Base-by-base conservation (phyloP, 2,329 filamentous ascomycete genomes). In the Lecanicillium sp. region DNA sequence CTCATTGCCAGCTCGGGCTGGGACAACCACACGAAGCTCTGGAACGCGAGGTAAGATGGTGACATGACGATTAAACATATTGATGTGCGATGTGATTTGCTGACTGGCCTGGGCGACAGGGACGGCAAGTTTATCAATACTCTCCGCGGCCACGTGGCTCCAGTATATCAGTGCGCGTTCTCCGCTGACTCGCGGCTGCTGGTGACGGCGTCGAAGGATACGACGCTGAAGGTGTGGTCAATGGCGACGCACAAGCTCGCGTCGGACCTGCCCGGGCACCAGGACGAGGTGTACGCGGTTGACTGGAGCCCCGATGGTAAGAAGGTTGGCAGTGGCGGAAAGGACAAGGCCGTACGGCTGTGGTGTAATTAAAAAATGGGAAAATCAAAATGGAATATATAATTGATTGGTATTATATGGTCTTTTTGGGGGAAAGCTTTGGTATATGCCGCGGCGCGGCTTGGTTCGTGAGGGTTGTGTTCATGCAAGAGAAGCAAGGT, bases 301-400 rank as follows among this genome's bases (percentile, higher is more conserved):
- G 91, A 97, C 64, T 97, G 91, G 93, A 90, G 87, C 57, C 85
- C 89, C 0, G 90, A 96, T 63, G 93, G 93, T 8, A 79, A 88
- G 57, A 83, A 84, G 57, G 90, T 97, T 14, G 90, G 84, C 15
- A 95, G 90, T 64, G 93, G 90, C 47, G 93, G 93, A 9, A 91
- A 91, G 63, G 93, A 98, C 66, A 96, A 95, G 65, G 81, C 81
- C 2, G 79, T 86, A 17, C 71, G 81, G 55, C 65, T 84, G 35
- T 86, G 82, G 82, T 73, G 78, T 56, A 80, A 83, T 62, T 85
- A 68, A 60, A 42, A 20, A 29, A 24, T 23, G 21, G 10, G 20
- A 15, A 15, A 19, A 42, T 14, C n/a, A 8, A 32, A 20, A 19
- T 9, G 23, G 15, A 38, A 39, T 32, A 35, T 35, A 44, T 44